Evolutionary conservation across 441 rosid genomes (phyloP).

Genomic region (Hypseocharis bilobata): DNA sequence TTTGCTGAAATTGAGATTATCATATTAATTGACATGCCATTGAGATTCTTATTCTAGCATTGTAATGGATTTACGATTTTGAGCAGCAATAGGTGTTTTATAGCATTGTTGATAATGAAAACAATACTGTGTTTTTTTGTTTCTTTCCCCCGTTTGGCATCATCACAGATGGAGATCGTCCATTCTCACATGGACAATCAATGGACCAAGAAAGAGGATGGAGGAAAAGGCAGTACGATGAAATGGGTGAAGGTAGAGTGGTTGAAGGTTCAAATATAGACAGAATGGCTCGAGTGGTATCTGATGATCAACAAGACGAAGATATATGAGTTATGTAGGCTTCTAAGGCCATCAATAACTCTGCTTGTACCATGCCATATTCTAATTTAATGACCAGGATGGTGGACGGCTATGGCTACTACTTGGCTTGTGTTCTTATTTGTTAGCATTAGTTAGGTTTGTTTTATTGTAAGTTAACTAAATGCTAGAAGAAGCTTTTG

Average conservation of each 20-base stretch:
- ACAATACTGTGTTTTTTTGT: constrained; percentile 19
- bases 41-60: too few relatives aligned
- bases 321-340: constrained; percentile 10
- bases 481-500: constrained; percentile 13
- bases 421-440: not conserved
- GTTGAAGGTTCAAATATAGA: constrained; percentile 29
- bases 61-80: not conserved
- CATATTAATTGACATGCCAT: too few relatives aligned
- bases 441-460: constrained; percentile 14
- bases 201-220: constrained; percentile 31
- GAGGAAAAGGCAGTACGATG: constrained; percentile 30
- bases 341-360: not conserved
- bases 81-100: not conserved
- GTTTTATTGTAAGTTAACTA: constrained; percentile 15
- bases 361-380: constrained; percentile 19
- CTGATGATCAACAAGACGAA: constrained; percentile 11
- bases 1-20: constrained; percentile 12
- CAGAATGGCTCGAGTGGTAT: constrained; percentile 21
- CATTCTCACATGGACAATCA: constrained; percentile 27
- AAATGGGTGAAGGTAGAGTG: constrained; percentile 30
- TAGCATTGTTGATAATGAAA: constrained; percentile 15
- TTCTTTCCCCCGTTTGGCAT: constrained; percentile 22
- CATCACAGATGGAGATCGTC: constrained; percentile 47
- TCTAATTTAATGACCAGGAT: constrained; percentile 14
- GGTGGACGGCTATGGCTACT: constrained; percentile 1